Percentiles rank a stretch among this genome's conserved stretches.
These are phyloP conservation scores for Pachysandra terminalis DNA, from an alignment of 164 flowering plant genomes.

Conservation along the genomic window DNA sequence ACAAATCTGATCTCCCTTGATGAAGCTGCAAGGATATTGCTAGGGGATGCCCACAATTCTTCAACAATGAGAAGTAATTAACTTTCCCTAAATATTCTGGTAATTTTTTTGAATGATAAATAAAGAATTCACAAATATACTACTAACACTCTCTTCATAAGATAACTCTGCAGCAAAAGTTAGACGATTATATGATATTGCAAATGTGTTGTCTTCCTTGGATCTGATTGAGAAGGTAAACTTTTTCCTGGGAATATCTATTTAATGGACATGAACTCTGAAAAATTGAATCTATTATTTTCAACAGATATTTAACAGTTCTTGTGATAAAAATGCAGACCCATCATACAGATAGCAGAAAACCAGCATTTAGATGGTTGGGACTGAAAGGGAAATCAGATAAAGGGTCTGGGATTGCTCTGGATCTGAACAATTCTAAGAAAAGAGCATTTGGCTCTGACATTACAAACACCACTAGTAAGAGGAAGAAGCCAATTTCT, in stretches of 20 bases:
- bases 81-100: conserved; percentile 5
- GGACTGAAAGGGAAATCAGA: conserved; percentile 41
- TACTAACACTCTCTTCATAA: conserved; percentile 19
- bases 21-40: conserved; percentile 78
- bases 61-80: conserved; percentile 67
- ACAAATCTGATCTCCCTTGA: conserved; percentile 69
- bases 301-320: not conserved
- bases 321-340: conserved; percentile 45
- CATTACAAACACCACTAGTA: conserved; percentile 51
- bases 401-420: conserved; percentile 8
- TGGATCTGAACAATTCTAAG: conserved; percentile 25
- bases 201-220: conserved; percentile 95
- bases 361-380: conserved; percentile 92
- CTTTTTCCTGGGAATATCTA: not conserved
- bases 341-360: conserved; percentile 61
- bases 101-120: not conserved
- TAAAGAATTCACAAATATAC: not conserved
- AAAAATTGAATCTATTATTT: not conserved
- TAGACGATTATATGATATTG: conserved; percentile 88
- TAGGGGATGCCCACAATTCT: conserved; percentile 56
- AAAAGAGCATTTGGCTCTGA: conserved; percentile 82
- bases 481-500: conserved; percentile 40
- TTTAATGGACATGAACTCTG: no score
- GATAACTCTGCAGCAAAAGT: conserved; percentile 76
- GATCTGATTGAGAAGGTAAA: conserved; percentile 90